Conservation (phyloP, 805 yeast species). For the Starmera dryadoides region DNA sequence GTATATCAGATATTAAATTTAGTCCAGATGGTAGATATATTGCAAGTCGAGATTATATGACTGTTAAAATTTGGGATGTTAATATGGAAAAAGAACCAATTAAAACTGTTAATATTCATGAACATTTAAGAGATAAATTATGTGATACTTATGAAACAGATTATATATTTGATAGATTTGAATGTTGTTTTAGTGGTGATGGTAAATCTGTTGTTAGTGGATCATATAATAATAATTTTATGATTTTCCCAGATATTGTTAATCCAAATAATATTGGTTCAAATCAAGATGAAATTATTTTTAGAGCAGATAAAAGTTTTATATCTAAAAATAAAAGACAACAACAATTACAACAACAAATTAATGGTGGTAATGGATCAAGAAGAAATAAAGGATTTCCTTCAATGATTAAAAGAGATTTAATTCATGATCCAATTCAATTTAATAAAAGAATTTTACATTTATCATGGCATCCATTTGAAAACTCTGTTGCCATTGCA, state of each 20-base stretch:
- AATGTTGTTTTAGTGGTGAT: slow-evolving; percentile 92
- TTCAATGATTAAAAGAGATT: slow-evolving; percentile 36
- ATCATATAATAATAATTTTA: slow-evolving; percentile 91
- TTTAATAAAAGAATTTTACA: slow-evolving; percentile 92
- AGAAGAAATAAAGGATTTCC: slow-evolving; percentile 27
- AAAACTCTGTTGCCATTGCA: slow-evolving; percentile 94
- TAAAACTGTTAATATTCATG: slow-evolving; percentile 92
- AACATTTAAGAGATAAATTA: slow-evolving; percentile 83
- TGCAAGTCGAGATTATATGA: slow-evolving; percentile 95
- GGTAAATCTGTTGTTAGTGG: slow-evolving; percentile 93
- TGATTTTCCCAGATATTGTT: slow-evolving; percentile 87
- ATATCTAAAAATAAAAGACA: slow-evolving; percentile 54
- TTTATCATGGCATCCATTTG: slow-evolving; percentile 97
- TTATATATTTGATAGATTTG: slow-evolving; percentile 97
- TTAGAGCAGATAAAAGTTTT: slow-evolving; percentile 94
- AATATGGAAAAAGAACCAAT: slow-evolving; percentile 95
- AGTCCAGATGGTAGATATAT: slow-evolving; percentile 89
- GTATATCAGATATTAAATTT: slow-evolving; percentile 90
- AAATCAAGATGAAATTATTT: slow-evolving; percentile 51
- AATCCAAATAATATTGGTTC: slow-evolving; percentile 18
- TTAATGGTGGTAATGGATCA: slow-evolving; percentile 4
- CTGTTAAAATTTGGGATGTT: slow-evolving; percentile 97
- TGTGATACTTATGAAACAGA: slow-evolving; percentile 98
- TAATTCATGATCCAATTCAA: slow-evolving; percentile 62
- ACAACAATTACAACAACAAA: neutral